Base-by-base conservation (phyloP, 495 filamentous ascomycete species). In the Oidiodendron maius region DNA sequence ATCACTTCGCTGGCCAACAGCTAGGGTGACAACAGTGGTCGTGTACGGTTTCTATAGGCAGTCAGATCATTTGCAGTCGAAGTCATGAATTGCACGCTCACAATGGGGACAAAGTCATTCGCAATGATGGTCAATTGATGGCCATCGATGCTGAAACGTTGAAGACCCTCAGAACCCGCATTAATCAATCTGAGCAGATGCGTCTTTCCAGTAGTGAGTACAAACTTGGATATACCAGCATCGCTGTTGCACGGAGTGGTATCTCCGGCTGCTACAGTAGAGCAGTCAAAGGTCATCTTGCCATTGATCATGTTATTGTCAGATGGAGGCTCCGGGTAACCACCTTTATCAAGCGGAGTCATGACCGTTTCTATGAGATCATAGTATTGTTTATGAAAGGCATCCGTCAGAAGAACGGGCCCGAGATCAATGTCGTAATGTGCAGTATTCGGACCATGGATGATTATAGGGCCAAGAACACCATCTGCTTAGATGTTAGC, bases 1-100 rank as follows among this genome's bases (percentile, higher is more conserved):
- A 49, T 88, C 77, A 61, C 82, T 80, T 26, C 86, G 75, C 64
- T 89, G 82, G 13, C 79, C 84, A 55, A 87, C 67, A 17, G 46
- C 57, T 11, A 60, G 42, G 13, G 48, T 57, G 5, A 61, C 54
- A 11, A 57, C 52, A 51, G 69, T 52, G 2, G 70, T 69, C 1
- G 52, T 64, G 52, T 68, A 79, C 0, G 76, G 75, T 12, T 63
- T 11, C 51, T 56, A 18, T 12, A 16, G 10, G 37, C n/a, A 10
- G 37, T 40, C 20, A 40, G 21, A 16, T 51, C 37, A 24, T 65
- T 68, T 21, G 45, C 57, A 13, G 3, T 86, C 43, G 32, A 64
- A 64, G 16, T 6, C 24, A 28, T 22, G 12, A 15, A 12, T 1
- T 35, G 44, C 16, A 66, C 64, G 17, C 64, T 68, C 17, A 64